Evolutionary conservation across 2,329 filamentous ascomycete species (phyloP), one percentile per base, ranked within the genome.

Genomic region (Colletotrichum melonis): DNA sequence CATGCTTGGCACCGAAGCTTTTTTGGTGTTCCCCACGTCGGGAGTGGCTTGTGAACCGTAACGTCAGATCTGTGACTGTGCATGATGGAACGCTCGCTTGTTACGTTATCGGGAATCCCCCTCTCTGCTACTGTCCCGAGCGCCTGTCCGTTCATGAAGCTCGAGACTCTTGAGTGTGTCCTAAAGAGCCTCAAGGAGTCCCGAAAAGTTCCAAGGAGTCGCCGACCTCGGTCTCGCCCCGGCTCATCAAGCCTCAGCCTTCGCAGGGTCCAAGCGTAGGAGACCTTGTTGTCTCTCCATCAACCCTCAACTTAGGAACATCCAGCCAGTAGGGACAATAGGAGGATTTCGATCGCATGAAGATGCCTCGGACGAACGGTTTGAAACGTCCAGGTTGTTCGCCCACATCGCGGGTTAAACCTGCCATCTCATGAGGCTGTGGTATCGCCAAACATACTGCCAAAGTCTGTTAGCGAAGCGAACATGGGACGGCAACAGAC

Each of bases 401-500:
- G 46, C 67, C 67, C 62, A 70, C 62, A 54, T 70, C 60, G 60
- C 62, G 62, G 60, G 16, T 16, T 38, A n/a, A 46, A 19, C 60
- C 60, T 42, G 35, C 5, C 52, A 26, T 14, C n/a, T 24, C 16
- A 8, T 70, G 42, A 35, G 60, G 54, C 26, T 59, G 30, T 55
- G 42, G 19, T 28, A 46, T 42, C 11, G 22, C 59, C 60, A 59
- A 59, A 42, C 11, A 49, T 49, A 49, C 28, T 46, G 16, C 8
- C 56, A 55, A 8, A 46, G 42, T 8, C 16, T 9, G 7, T 19
- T 19, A 46, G 16, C 6, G 60, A 58, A 67, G 4, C 16, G 46
- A 62, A 46, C 22, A 35, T 56, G n/a, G 26, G 14, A 35, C 11
- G 42, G 19, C 19, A 24, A 3, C 1, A 30, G 26, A 12, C 14